Evolutionary conservation across 192 early-diverging fungal genomes (phyloP), one percentile per base, ranked within the genome.

Genomic region (Irineochytrium annulatum): DNA sequence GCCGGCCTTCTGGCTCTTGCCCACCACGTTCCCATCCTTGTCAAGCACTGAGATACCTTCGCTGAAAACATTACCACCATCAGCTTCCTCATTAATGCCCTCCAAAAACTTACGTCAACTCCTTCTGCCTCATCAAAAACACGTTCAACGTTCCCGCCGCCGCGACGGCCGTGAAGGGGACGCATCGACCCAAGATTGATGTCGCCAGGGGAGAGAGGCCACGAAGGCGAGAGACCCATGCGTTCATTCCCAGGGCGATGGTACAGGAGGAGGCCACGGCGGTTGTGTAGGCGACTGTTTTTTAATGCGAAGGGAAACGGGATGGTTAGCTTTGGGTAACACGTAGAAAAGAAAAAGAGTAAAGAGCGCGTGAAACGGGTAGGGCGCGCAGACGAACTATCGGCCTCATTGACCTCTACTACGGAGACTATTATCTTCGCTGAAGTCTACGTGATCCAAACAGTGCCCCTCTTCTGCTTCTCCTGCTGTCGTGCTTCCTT

Each of bases 71-170:
- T 82, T 32, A 48, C 28, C 16, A 19, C 33, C 35, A 29, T 4
- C 31, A 35, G 57, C 57, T 2, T n/a, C 22, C 20, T 37, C 4
- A 22, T 4, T 16, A 3, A 55, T 16, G 20, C 43, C 19, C 2
- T 1, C n/a, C n/a, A n/a, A n/a, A n/a, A n/a, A n/a, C n/a, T n/a
- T n/a, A n/a, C n/a, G 33, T 72, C 49, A 91, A 66, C 53, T 91
- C 90, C 61, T 91, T 91, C 52, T 78, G 74, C n/a, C 90, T 70
- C 90, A 91, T 91, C 62, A 91, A 70, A 54, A 88, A 86, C 3
- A 91, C 88, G 48, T 91, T 91, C 37, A 88, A 75, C 20, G 89
- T 89, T 60, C 90, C 90, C 27, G 90, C 90, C 19, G 85, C 75
- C 1, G 88, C 87, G 3, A 91, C 90, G 32, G 90, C 90, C 0